Base-by-base conservation (phyloP, 345 rosid genomes). In the Eucalyptus guilfoylei region DNA sequence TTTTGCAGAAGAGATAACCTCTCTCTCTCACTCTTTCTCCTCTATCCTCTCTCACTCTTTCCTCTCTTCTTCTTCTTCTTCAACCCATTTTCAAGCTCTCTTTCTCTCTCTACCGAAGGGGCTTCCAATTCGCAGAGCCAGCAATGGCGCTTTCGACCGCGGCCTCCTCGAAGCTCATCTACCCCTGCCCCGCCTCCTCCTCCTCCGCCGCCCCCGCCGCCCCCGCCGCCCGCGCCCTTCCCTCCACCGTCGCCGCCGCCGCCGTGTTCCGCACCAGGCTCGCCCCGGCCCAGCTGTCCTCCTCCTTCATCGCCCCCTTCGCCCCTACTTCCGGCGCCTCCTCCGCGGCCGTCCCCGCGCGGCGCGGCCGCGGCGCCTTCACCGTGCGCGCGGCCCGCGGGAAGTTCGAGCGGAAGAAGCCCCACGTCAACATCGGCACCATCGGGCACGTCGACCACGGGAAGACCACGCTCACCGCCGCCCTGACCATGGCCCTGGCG, bases 401-500 rank as follows among this genome's bases (percentile, higher is more conserved):
- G 6, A 98, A 97, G 86, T 97, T 98, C 95, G 99, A 98, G 95
- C 89, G 99, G 50, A 97, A 97, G 93, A 98, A 98, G 64, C 99
- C 99, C 89, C 99, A 98, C 49, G 94, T 98, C 87, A 98, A 98
- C 94, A 97, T 98, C 89, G 99, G 99, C 14, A 98, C 99, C 11
- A 98, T 98, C 52, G 99, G 99, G 49, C 99, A 98, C 52, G 99
- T 98, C 87, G 99, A 98, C 98, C 99, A 98, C 87, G 99, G 99
- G 23, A 98, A 98, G 92, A 98, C 99, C n/a, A 98, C 99, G 45
- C 91, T 98, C 86, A 98, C 99, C 32, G 99, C 98, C 15, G 99
- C 99, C 88, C 95, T 97, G 86, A 98, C 99, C 92, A 98, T 98
- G 99, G 99, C 99, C 80, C 90, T 98, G n/a, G 99, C 99, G 87